Conservation (phyloP, 1,139 yeast species). For the Candida sp. region DNA sequence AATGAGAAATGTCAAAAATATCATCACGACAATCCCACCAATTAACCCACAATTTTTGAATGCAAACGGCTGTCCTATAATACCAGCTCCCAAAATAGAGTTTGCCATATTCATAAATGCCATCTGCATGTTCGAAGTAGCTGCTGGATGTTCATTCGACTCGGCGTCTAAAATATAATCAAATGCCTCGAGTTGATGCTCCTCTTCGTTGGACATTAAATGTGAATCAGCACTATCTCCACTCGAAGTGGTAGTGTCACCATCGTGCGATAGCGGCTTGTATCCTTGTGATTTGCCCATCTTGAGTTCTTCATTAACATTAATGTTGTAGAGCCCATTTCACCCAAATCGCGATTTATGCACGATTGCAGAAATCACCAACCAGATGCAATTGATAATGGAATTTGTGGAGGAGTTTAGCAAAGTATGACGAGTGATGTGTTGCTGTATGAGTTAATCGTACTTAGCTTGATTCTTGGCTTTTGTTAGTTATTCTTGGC, state of each 20-base stretch:
- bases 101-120: conserved; percentile 98
- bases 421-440: too few species aligned
- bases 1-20: conserved; percentile 61
- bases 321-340: too few species aligned
- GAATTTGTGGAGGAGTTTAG: neutral
- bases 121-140: conserved; percentile 62
- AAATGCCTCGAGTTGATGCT: conserved; percentile 24
- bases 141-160: conserved; percentile 8
- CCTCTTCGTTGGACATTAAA: conserved; percentile 10
- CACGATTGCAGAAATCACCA: too few species aligned
- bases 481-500: too few species aligned
- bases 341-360: conserved; percentile 1
- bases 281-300: conserved; percentile 6
- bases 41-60: conserved; percentile 74
- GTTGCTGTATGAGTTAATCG: too few species aligned
- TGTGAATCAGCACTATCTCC: conserved; percentile 7
- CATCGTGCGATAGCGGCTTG: conserved; percentile 10
- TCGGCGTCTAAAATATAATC: conserved; percentile 16
- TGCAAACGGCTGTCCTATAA: conserved; percentile 92
- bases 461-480: too few species aligned
- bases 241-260: conserved; percentile 3
- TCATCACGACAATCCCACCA: conserved; percentile 66
- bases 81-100: conserved; percentile 91
- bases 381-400: too few species aligned
- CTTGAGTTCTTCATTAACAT: neutral